Evolutionary conservation across 2,329 filamentous ascomycete species (phyloP).

Genomic region (Dendryphion nanum): DNA sequence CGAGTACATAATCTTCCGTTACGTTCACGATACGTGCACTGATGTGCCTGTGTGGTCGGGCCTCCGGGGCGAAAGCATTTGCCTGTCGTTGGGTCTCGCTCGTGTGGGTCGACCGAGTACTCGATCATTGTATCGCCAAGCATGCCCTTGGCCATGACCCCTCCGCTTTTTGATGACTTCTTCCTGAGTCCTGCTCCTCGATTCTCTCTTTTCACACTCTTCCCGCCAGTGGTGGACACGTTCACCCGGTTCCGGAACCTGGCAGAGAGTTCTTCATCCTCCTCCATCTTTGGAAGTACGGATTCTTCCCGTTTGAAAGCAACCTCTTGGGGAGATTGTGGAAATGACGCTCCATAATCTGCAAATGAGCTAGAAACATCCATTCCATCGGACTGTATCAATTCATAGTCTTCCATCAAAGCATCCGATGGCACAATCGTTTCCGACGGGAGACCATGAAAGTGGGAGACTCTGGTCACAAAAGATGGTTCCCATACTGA

Average conservation of each 20-base stretch:
- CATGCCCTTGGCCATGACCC: neutral
- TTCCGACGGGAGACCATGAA: slow-evolving; percentile 1
- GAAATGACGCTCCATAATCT: slow-evolving; percentile 9
- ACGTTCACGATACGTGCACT: slow-evolving; percentile 1
- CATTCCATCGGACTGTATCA: slow-evolving; percentile 10
- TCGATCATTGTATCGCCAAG: neutral
- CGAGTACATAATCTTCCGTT: slow-evolving; percentile 13
- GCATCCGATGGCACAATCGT: slow-evolving; percentile 18
- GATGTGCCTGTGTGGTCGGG: neutral
- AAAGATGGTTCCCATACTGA: neutral
- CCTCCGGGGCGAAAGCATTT: slow-evolving; percentile 5
- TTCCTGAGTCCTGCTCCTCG: slow-evolving; percentile 1
- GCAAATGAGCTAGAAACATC: slow-evolving; percentile 14
- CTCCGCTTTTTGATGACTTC: too few relatives aligned
- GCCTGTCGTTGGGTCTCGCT: slow-evolving; percentile 2
- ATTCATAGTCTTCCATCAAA: slow-evolving; percentile 15
- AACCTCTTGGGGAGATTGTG: slow-evolving; percentile 21
- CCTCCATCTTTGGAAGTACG: slow-evolving; percentile 11
- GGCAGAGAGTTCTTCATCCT: slow-evolving; percentile 11
- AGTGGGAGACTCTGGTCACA: neutral
- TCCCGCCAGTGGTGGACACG: slow-evolving; percentile 8
- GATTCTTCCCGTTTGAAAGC: slow-evolving; percentile 18
- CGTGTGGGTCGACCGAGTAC: neutral
- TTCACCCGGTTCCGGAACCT: slow-evolving; percentile 4
- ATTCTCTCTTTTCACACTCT: slow-evolving; percentile 11